Evolutionary conservation across 441 rosid species (phyloP), one percentile per base, ranked within the genome.

Genomic region (Populus trichocarpa): DNA sequence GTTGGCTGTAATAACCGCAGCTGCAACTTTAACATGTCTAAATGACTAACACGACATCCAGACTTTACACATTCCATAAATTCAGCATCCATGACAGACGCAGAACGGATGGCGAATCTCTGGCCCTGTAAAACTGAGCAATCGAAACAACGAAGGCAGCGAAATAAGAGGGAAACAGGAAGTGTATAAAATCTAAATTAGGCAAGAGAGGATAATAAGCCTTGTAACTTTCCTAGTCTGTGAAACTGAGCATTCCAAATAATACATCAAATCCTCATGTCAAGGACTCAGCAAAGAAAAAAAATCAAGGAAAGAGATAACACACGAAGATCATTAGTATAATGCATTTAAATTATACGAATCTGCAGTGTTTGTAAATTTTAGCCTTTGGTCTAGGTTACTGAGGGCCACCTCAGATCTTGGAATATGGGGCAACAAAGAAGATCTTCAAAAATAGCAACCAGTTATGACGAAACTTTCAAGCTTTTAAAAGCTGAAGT

Each of bases 401-500:
- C 30, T 7, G 25, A 36, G 22, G 35, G 20, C 59, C 59, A 50
- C 59, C 16, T 50, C 59, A 50, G 59, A 50, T 50, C n/a, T 16
- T 50, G n/a, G 59, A 16, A 16, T 50, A 16, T 50, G 59, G 59
- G 59, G 59, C n/a, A 16, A 50, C 59, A 50, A 50, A 16, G 59
- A 50, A 14, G 6, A 50, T 46, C 59, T 50, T 50, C 59, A 50
- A 50, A 50, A 50, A 50, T 16, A 50, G n/a, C n/a, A 16, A 16
- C n/a, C n/a, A 42, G 68, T 84, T 69, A 84, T 2, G 85, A 82
- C 26, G 84, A 91, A 73, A 90, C 77, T 82, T 88, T 89, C 91
- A 96, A 85, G 89, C 86, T 89, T 87, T 84, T 90, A 65, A 96
- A 82, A 59, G 95, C 90, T 25, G 90, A 86, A 30, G 91, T 76